Base-by-base conservation (phyloP, 1,139 yeast species). In the Sugiyamaella pinicola region DNA sequence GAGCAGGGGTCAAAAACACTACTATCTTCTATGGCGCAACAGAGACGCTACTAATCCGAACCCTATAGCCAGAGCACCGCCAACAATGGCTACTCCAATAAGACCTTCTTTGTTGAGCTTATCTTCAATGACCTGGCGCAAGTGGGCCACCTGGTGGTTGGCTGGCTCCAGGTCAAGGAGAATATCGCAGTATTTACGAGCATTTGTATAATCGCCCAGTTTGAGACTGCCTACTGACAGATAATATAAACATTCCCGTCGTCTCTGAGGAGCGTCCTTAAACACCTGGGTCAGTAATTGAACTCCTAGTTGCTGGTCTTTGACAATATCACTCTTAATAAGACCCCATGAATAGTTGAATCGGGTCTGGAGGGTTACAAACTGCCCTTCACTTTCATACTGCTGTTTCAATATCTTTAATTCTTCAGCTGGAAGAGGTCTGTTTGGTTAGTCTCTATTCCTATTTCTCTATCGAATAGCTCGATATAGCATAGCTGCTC, bases 341-440 rank as follows among this genome's bases (percentile, higher is more conserved):
- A 93, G 74, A 1, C 96, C 99, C 99, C 99, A 95, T 0, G 97
- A 96, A 64, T 87, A 88, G 70, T 93, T 95, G 77, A 95, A 95
- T 55, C 83, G 80, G 3, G 96, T 85, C 68, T 89, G 97, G 0
- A 88, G 78, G 0, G 90, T 78, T 0, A 89, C 91, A 48, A 79
- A 75, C 8, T 95, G 95, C 38, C 87, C 84, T 68, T 95, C 99
- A 1, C 85, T 76, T 33, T 83, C 81, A 44, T 89, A 88, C 63
- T 91, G 97, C 63, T 84, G 80, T 57, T 81, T 83, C 39, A 93
- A 78, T 3, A 90, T 79, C 15, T 81, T 83, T 46, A 95, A 76
- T 66, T 93, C 95, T 55, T 85, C 87, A 2, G 80, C 77, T 1
- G 91, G 77, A 39, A 93, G 79, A 0, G 96, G 87, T 44, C 82